Base-by-base conservation (phyloP, 169 alveolate genomes). In the Babesia caballi region DNA sequence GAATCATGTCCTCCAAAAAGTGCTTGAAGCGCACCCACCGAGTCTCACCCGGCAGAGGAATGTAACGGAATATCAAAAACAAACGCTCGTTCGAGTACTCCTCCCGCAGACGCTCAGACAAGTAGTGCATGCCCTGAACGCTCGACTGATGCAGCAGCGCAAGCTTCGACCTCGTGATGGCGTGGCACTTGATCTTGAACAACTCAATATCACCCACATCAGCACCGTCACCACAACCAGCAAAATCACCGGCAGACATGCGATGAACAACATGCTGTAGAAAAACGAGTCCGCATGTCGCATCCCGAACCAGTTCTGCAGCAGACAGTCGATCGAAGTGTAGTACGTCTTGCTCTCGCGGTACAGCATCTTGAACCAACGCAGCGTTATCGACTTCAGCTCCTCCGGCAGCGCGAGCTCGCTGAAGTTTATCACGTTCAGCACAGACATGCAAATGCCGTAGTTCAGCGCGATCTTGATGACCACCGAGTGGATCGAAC, bases 1-100 rank as follows among this genome's bases (percentile, higher is more conserved):
- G 95, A 63, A 91, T 91, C 95, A 91, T 91, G 63, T 91, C 95
- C 66, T 91, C 95, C 60, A 91, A 68, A 57, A 89, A 88, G 63
- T 86, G 83, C 35, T 32, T 63, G 66, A 80, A 49, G 8, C 86
- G 49, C n/a, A 73, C 77, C 70, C 70, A 71, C 23, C 44, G 44
- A 23, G 92, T 84, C 38, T 86, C 87, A 27, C 89, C 86, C 15
- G 89, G 88, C 30, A 89, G 63, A 17, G 89, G 89, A 15, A 91
- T 86, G 76, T 91, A 91, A 30, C 95, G 56, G 63, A 91, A 81
- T 46, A 91, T 91, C 91, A 91, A 69, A 27, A 91, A 82, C 50
- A 87, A 60, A 27, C 95, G 80, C 52, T 89, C 93, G 56, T 89
- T 87, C 47, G 83, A 67, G 57, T 85, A 91, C 38, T 78, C 72